phyloP scores from a whole-genome alignment of 1,284 basidiomycete genomes.

The Cutaneotrichosporon cyanovorans region DNA sequence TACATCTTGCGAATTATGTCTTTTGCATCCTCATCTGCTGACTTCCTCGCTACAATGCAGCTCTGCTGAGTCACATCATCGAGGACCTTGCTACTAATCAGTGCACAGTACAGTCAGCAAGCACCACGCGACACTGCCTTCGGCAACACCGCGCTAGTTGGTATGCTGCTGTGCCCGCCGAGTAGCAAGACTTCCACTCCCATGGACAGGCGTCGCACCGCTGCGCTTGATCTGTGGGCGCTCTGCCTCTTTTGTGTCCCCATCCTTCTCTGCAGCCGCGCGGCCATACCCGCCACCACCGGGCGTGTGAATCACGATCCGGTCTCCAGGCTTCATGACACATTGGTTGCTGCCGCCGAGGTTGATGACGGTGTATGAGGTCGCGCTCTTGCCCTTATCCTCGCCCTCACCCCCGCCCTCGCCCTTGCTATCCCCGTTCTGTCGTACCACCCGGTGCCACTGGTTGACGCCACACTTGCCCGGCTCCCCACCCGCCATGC shows the following conservation, averaged over 20 bases:
- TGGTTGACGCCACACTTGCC: slow-evolving; percentile 74
- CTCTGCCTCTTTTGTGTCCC: slow-evolving; percentile 6
- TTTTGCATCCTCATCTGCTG: too few species aligned
- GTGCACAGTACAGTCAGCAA: too few species aligned
- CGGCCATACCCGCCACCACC: slow-evolving; percentile 71
- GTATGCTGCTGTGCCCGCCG: slow-evolving; percentile 12
- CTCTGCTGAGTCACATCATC: too few species aligned
- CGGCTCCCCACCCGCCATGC: slow-evolving; percentile 73
- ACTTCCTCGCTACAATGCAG: too few species aligned
- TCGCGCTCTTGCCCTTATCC: slow-evolving; percentile 3
- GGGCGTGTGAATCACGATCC: slow-evolving; percentile 74
- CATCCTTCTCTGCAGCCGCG: neutral
- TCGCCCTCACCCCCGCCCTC: neutral
- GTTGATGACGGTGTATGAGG: slow-evolving; percentile 60
- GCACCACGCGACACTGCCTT: too few species aligned
- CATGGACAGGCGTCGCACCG: neutral
- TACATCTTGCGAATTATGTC: too few species aligned
- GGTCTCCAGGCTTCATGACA: slow-evolving; percentile 76
- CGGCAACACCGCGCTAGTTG: slow-evolving; percentile 6
- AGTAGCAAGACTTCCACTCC: slow-evolving; percentile 11
- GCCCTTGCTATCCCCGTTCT: neutral
- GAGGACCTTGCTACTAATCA: too few species aligned
- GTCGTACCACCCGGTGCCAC: slow-evolving; percentile 52
- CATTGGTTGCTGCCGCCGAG: slow-evolving; percentile 85
- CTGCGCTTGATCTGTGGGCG: neutral